These are phyloP conservation scores for Spathaspora girioi DNA, from an alignment of 805 yeast genomes.

Conservation along the genomic window DNA sequence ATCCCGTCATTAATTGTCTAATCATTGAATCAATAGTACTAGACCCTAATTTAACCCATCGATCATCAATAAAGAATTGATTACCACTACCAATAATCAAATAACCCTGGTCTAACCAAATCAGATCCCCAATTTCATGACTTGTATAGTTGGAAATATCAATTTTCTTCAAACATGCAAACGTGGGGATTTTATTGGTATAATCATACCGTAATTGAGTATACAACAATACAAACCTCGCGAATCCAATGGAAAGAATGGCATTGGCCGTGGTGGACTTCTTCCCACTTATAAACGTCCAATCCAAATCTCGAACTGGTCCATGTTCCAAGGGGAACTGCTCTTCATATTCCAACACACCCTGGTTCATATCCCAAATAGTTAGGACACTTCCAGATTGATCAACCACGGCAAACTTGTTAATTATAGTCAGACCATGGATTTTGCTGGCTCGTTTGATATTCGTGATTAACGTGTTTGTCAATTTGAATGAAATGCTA, in stretches of 20 bases:
- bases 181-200: constrained; percentile 75
- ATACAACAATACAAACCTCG: constrained; percentile 57
- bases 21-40: constrained; percentile 51
- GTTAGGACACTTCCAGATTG: constrained; percentile 46
- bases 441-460: constrained; percentile 49
- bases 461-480: constrained; percentile 52
- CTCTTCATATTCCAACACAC: constrained; percentile 63
- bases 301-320: constrained; percentile 69
- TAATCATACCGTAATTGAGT: constrained; percentile 87
- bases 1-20: constrained; percentile 33
- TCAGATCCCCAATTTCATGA: constrained; percentile 82
- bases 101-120: constrained; percentile 79
- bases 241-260: constrained; percentile 77
- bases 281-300: constrained; percentile 59
- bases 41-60: constrained; percentile 38
- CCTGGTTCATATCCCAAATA: constrained; percentile 76
- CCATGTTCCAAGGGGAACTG: constrained; percentile 28
- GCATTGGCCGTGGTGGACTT: constrained; percentile 34
- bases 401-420: constrained; percentile 74
- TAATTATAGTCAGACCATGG: constrained; percentile 66
- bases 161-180: constrained; percentile 68
- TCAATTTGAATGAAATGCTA: constrained; percentile 51
- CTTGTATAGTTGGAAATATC: constrained; percentile 70
- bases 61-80: constrained; percentile 81
- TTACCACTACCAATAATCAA: constrained; percentile 86